Evolutionary conservation across 768 basidiomycete genomes (phyloP).

Genomic region (Lactifluus volemus): DNA sequence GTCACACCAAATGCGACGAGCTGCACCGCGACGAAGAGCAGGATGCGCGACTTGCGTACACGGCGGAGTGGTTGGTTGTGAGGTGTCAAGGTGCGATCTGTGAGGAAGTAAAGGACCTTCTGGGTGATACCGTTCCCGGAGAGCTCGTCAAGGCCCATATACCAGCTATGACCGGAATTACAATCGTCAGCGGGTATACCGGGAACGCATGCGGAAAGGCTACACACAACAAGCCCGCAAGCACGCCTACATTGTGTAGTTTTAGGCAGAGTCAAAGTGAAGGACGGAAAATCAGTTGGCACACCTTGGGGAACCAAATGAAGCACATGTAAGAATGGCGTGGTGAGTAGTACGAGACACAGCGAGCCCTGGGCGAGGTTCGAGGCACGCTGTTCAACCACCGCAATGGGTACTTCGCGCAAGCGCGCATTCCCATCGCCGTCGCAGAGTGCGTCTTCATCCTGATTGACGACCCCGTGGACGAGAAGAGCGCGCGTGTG

Average conservation of each 20-base stretch:
- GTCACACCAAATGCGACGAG: constrained; percentile 51
- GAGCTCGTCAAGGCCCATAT: constrained; percentile 83
- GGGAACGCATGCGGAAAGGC: neutral
- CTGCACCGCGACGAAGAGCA: constrained; percentile 54
- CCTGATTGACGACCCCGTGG: constrained; percentile 40
- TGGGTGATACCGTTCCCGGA: constrained; percentile 73
- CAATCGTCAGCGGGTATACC: neutral
- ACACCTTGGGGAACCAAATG: constrained; percentile 58
- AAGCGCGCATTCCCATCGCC: constrained; percentile 5
- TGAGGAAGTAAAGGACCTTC: constrained; percentile 66
- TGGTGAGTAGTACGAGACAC: constrained; percentile 70
- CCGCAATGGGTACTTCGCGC: constrained; percentile 53
- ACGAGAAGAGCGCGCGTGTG: constrained; percentile 77
- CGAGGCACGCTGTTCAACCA: constrained; percentile 90
- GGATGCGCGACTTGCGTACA: constrained; percentile 66
- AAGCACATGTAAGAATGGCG: constrained; percentile 75
- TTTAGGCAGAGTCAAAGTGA: neutral
- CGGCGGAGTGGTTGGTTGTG: constrained; percentile 59
- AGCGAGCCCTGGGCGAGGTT: constrained; percentile 79
- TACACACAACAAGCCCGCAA: constrained; percentile 75
- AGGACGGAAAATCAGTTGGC: constrained; percentile 25
- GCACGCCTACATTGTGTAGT: constrained; percentile 36
- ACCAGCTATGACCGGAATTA: constrained; percentile 50
- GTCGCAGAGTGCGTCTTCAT: constrained; percentile 30
- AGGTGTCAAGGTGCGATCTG: constrained; percentile 57